Conservation (phyloP, 169 alveolate genomes). For the Plasmodium berghei region DNA sequence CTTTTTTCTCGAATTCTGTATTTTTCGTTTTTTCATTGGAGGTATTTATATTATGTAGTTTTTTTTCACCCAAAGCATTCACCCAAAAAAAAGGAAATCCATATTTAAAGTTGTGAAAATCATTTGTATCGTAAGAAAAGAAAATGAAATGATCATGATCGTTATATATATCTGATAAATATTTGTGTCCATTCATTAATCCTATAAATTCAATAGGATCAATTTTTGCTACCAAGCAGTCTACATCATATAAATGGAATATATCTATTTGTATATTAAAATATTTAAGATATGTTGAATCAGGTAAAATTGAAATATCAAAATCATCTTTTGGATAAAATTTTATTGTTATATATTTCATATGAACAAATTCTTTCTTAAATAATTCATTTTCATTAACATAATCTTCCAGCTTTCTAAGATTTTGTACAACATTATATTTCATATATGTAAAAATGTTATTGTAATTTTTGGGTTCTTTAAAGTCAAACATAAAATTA, state of each 20-base stretch:
- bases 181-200: slow-evolving; percentile 26
- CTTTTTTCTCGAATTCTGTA: not conserved
- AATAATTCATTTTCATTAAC: not conserved
- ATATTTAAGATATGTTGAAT: slow-evolving; percentile 53
- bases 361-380: slow-evolving; percentile 30
- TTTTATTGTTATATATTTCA: slow-evolving; percentile 45
- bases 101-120: slow-evolving; percentile 62
- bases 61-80: slow-evolving; percentile 58
- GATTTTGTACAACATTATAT: slow-evolving; percentile 40
- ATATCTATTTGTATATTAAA: slow-evolving; percentile 58
- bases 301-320: slow-evolving; percentile 72
- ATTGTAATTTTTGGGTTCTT: slow-evolving; percentile 17
- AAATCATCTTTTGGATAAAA: slow-evolving; percentile 49
- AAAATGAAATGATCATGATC: slow-evolving; percentile 54
- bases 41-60: not conserved
- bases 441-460: slow-evolving; percentile 53
- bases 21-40: not conserved
- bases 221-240: slow-evolving; percentile 58
- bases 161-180: slow-evolving; percentile 61
- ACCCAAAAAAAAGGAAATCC: slow-evolving; percentile 75
- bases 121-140: slow-evolving; percentile 31
- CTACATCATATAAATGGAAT: slow-evolving; percentile 16
- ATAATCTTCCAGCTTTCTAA: slow-evolving; percentile 14
- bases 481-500: slow-evolving; percentile 48
- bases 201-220: slow-evolving; percentile 57